Percentiles rank a stretch among this genome's conserved stretches.
phyloP scores from a whole-genome alignment of 2,329 filamentous ascomycete genomes.

The Exophiala aquamarina region DNA sequence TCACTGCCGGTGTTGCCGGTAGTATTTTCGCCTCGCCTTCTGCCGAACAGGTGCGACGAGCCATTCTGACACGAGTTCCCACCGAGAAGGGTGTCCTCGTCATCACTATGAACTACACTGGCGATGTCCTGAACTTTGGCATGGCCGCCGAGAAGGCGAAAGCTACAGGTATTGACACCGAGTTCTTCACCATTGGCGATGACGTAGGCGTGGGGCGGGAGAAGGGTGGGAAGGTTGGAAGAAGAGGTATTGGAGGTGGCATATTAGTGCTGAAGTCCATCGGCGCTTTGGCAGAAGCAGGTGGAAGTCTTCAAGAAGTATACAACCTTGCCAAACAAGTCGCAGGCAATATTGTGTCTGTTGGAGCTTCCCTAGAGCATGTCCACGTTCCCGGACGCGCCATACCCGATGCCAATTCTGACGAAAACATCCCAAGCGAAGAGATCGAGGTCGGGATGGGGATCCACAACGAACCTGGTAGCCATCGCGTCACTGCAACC shows the following conservation, averaged over 20 bases:
- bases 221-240: slow-evolving; percentile 85
- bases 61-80: slow-evolving; percentile 71
- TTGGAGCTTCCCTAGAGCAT: slow-evolving; percentile 82
- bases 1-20: slow-evolving; percentile 79
- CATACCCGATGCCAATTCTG: slow-evolving; percentile 40
- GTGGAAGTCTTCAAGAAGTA: slow-evolving; percentile 68
- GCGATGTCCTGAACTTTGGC: slow-evolving; percentile 87
- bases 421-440: slow-evolving; percentile 52
- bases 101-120: slow-evolving; percentile 91
- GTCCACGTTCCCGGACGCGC: slow-evolving; percentile 88
- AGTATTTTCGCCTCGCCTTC: slow-evolving; percentile 83
- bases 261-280: slow-evolving; percentile 89
- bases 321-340: slow-evolving; percentile 68
- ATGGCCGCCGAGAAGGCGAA: slow-evolving; percentile 91
- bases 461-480: slow-evolving; percentile 53
- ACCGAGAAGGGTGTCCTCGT: slow-evolving; percentile 74
- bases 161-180: slow-evolving; percentile 71
- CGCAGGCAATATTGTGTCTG: slow-evolving; percentile 75
- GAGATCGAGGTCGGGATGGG: slow-evolving; percentile 72
- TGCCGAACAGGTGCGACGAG: slow-evolving; percentile 77
- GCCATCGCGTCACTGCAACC: slow-evolving; percentile 50
- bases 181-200: slow-evolving; percentile 90
- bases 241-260: slow-evolving; percentile 87
- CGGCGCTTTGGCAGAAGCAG: slow-evolving; percentile 76
- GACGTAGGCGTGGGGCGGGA: slow-evolving; percentile 84